Evolutionary conservation across 495 filamentous ascomycete species (phyloP), one percentile per base, ranked within the genome.

Genomic region (Lentithecium fluviatile): DNA sequence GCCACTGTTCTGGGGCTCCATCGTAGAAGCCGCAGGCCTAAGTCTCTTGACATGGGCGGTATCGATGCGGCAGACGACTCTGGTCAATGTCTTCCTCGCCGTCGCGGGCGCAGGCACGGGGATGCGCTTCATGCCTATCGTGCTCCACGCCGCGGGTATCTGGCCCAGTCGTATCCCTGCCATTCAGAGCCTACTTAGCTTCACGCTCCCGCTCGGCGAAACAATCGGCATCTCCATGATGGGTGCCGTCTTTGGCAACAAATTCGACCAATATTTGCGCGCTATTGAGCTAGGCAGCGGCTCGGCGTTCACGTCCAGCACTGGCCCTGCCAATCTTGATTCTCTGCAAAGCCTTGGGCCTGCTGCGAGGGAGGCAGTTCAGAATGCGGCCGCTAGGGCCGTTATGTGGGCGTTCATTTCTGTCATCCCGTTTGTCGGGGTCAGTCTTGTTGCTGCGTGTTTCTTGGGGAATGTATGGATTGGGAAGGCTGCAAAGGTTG

Each of bases 241-340:
- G 81, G 74, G 80, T 6, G 78, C 76, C 26, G 82, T 86, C 0
- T 85, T 86, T 67, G 82, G 82, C 56, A 85, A 85, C 69, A 78
- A 74, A 29, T 69, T 72, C 21, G 43, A 58, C 29, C 21, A 10
- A n/a, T 62, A 54, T 24, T 40, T 66, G 5, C 46, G 59, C 61
- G 55, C 52, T 21, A 46, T 70, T 20, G 29, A 56, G 17, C 56
- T 61, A 46, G 45, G 54, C 11, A 37, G 56, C 8, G 53, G 68
- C 49, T 34, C 62, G 37, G 32, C 60, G 24, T 6, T 29, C 4
- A 57, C 52, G 21, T 36, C 61, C 21, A 37, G 56, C 4, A 58
- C 64, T 42, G 66, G 64, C 4, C 59, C 61, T 15, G 25, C 67
- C 12, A 71, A 67, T 4, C 51, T 74, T 0, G 52, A 58, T 0